phyloP scores from a whole-genome alignment of 83 land plant species.

The Larix sibirica region DNA sequence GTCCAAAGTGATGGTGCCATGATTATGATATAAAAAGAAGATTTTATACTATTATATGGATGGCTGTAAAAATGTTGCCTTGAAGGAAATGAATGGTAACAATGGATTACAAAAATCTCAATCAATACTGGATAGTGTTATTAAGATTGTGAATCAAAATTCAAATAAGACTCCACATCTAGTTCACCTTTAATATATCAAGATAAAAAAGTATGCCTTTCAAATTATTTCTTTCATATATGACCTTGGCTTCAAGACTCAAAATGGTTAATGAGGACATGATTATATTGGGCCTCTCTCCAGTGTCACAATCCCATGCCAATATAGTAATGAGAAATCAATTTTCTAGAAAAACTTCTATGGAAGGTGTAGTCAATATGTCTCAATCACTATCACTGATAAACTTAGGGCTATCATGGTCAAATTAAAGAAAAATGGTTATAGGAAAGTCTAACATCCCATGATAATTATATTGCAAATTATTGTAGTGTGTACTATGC shows the following conservation, averaged over 20 bases:
- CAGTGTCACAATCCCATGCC: not conserved
- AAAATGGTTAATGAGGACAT: not conserved
- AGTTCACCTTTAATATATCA: not conserved
- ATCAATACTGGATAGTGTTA: too few relatives aligned
- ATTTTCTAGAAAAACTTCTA: not conserved
- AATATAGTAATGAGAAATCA: not conserved
- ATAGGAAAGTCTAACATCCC: too few relatives aligned
- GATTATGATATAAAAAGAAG: too few relatives aligned
- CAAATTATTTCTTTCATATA: not conserved
- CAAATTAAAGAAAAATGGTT: not conserved
- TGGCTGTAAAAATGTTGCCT: too few relatives aligned
- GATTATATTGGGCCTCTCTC: not conserved
- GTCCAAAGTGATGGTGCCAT: too few relatives aligned
- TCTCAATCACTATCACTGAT: not conserved
- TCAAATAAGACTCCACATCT: not conserved
- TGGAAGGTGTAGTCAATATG: not conserved
- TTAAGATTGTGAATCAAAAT: not conserved
- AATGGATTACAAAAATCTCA: too few relatives aligned
- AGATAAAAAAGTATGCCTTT: not conserved
- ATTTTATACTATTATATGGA: too few relatives aligned
- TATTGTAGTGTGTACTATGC: not conserved
- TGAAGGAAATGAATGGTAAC: too few relatives aligned
- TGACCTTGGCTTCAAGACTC: not conserved
- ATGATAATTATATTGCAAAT: not conserved
- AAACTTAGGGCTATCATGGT: not conserved